Percentiles rank a stretch among this genome's conserved stretches.
Conservation (phyloP, 768 basidiomycete species). For the Pisolithus marmoratus region DNA sequence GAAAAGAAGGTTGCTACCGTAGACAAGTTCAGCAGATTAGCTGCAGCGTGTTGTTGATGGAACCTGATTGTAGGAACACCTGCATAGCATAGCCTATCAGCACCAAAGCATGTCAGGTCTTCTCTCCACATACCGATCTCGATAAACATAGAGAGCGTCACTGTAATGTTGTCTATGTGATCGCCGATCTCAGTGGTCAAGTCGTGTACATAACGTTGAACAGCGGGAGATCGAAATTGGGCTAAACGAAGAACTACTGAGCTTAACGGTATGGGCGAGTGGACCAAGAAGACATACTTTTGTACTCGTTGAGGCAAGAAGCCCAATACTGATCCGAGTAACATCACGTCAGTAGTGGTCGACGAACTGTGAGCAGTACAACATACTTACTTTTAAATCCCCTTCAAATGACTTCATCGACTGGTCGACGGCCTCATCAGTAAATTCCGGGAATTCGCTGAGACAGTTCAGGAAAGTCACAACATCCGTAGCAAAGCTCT, state of each 20-base stretch:
- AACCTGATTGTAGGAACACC: constrained; percentile 52
- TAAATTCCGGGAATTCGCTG: constrained; percentile 54
- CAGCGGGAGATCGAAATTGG: constrained; percentile 48
- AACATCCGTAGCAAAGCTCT: constrained; percentile 43
- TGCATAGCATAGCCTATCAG: constrained; percentile 25
- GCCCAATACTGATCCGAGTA: constrained; percentile 42
- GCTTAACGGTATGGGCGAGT: neutral
- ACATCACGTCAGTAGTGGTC: constrained; percentile 6
- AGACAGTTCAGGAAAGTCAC: constrained; percentile 48
- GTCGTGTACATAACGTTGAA: constrained; percentile 52
- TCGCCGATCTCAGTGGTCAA: constrained; percentile 46
- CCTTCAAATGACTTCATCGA: constrained; percentile 46
- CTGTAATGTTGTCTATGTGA: constrained; percentile 47
- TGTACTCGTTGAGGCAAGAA: constrained; percentile 43
- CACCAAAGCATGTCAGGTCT: constrained; percentile 11
- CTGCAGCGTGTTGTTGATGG: constrained; percentile 46
- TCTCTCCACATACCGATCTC: constrained; percentile 41
- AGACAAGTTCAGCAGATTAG: constrained; percentile 44
- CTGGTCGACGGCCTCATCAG: constrained; percentile 45
- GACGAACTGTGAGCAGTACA: constrained; percentile 1
- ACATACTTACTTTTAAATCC: constrained; percentile 38
- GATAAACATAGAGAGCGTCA: constrained; percentile 46
- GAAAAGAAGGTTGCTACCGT: constrained; percentile 53
- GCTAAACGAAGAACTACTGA: constrained; percentile 23
- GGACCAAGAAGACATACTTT: constrained; percentile 26